Base-by-base conservation (phyloP, 2,329 filamentous ascomycete genomes). In the Neonectria ditissima region DNA sequence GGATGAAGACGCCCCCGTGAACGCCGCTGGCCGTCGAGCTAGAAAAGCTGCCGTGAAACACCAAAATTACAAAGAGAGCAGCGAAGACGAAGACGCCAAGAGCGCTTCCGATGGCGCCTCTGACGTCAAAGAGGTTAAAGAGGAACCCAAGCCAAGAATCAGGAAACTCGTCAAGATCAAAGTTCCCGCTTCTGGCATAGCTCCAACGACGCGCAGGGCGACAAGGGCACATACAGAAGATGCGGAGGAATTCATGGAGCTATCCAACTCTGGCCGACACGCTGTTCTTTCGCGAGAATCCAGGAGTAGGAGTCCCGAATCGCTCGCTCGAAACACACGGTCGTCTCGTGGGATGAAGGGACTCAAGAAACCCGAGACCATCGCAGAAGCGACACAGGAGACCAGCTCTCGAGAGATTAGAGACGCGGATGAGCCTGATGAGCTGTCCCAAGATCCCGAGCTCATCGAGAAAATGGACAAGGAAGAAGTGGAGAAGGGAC, bases 231-330 rank as follows among this genome's bases (percentile, higher is more conserved):
- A 78, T 58, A 87, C 86, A 4, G 86, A 84, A 47, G 86, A 88
- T 50, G 80, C 80, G 0, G 85, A 88, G 45, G 80, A 83, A 5
- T 81, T 89, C 7, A 75, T 89, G 5, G 86, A 89, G 70, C 78
- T 90, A 14, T 86, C 87, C 6, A 86, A 82, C 69, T 90, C 88
- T 8, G 88, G 88, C n/a, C 83, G 81, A 60, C 87, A 90, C 66
- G 83, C 82, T 20, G 80, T 81, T 43, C 74, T 80, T 2, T 80
- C 84, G 41, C 79, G 79, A 18, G 83, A 83, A 44, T 86, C 86
- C 28, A 80, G 80, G 58, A 89, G 86, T 68, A 82, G 80, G 69
- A 89, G 86, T 64, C 87, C 88, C 0, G 87, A 90, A 66, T 73
- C 82, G 3, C 73, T 80, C 18, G 73, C 77, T 14, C 81, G 82